Evolutionary conservation across 2,329 filamentous ascomycete species (phyloP), one percentile per base, ranked within the genome.

Genomic region (Neonectria neomacrospora): DNA sequence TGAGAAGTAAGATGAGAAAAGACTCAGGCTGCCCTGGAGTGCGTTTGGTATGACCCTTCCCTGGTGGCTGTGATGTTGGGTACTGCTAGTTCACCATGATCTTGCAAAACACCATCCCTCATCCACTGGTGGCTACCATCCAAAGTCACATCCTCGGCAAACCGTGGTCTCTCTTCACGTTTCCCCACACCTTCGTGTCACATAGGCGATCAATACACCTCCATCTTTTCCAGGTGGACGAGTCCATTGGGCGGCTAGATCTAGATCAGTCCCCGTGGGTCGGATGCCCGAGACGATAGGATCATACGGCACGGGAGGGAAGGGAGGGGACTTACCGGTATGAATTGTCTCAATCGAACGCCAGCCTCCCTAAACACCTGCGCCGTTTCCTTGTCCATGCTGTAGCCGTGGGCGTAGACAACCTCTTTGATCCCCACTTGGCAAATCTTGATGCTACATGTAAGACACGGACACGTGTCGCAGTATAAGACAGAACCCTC

Each of bases 391-490:
- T 83, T 87, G 75, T 99, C 96, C 91, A 99, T 97, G 76, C 95
- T 95, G 77, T 99, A 99, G 26, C 91, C 89, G 75, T 96, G 91
- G 68, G 89, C 94, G 74, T 97, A 99, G 14, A 99, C 94, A 14
- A 99, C 96, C 82, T 99, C 96, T 44, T 88, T 89, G 69, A 99
- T 97, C 18, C 96, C 96, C 8, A 98, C 93, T 81, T 99, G 96
- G 22, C 93, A 92, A 74, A 99, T 98, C 82, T 99, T 99, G 82
- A 99, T 97, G 73, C 93, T 97, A 79, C 96, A 99, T 2, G 96
- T 99, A 77, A 99, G 83, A 77, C 96, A 99, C 4, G 96, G 96
- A 78, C 96, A 99, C 70, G 94, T 97, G 76, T 97, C 93, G 79
- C 94, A 97, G 80, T 97, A 99, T 26, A 99, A 82, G 53, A 93